Base-by-base conservation (phyloP, 2,329 filamentous ascomycete genomes). In the Epichloe gansuensis region DNA sequence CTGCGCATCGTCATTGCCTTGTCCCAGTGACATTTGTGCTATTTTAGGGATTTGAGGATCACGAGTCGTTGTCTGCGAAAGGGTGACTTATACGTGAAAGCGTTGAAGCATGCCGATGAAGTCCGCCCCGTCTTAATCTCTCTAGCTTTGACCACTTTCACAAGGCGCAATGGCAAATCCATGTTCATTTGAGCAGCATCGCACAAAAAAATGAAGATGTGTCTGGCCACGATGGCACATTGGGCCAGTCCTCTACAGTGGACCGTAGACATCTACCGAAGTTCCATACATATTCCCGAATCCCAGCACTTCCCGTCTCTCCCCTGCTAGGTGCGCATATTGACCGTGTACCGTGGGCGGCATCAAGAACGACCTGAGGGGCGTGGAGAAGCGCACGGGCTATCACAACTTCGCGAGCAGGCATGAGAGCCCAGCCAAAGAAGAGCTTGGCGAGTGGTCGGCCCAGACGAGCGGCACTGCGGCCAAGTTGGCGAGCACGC, bases 401-500 rank as follows among this genome's bases (percentile, higher is more conserved):
- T 64, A 68, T 47, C 63, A 64, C 48, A 59, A 60, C 23, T 70
- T 68, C 50, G 54, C 61, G 9, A 59, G 57, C 55, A 60, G 57
- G 27, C 57, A 63, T 13, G 60, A 63, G n/a, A 56, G 59, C 2
- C 57, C 60, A 3, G 62, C 63, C 5, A 57, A 61, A 2, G 62
- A 61, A 8, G 60, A 64, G 44, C 56, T 68, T 4, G 63, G 61
- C 3, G 53, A 57, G 2, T 54, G 70, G n/a, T 66, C 63, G 0
- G 63, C 63, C 9, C 52, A 63, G 39, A 65, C 68, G 56, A 67
- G 63, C 49, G 64, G 67, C 5, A 63, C 57, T 31, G 63, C 66
- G 1, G 61, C 65, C 25, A 67, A 67, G 51, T 56, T 71, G 5
- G 68, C 68, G 3, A 70, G 68, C 49, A 62, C 64, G 9, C 60